phyloP scores from a whole-genome alignment of 1,284 basidiomycete species.

The Leccinum griseonigrum region DNA sequence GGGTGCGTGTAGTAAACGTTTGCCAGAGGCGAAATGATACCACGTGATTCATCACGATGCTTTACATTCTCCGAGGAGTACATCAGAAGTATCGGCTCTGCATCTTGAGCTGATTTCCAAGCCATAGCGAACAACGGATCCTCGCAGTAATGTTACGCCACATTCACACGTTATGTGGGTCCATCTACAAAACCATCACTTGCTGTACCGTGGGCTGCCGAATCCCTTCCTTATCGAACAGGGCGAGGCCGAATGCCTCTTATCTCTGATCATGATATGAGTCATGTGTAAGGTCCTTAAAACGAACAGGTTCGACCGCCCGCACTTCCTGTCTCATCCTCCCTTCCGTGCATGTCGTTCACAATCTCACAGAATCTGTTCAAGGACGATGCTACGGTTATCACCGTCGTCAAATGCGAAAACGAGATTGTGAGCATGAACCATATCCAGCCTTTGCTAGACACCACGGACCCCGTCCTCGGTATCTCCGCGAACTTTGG shows the following conservation, averaged over 20 bases:
- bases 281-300: too few relatives aligned
- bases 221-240: not conserved
- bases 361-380: conserved; percentile 1
- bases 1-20: not conserved
- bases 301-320: not conserved
- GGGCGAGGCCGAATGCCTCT: not conserved
- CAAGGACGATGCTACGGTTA: not conserved
- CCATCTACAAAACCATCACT: not conserved
- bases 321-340: not conserved
- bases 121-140: too few relatives aligned
- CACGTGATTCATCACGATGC: not conserved
- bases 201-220: not conserved
- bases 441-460: conserved; percentile 25
- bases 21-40: not conserved
- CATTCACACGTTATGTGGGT: not conserved
- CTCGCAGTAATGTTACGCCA: not conserved
- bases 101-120: too few relatives aligned
- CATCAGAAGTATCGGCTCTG: too few relatives aligned
- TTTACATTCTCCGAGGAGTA: too few relatives aligned
- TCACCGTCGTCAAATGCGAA: not conserved
- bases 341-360: not conserved
- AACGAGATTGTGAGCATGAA: not conserved
- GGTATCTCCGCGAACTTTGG: conserved; percentile 41
- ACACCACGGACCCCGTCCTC: conserved; percentile 17
- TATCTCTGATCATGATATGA: not conserved